These are phyloP conservation scores for Ormosia emarginata DNA, from an alignment of 306 rosid species.

Conservation along the genomic window DNA sequence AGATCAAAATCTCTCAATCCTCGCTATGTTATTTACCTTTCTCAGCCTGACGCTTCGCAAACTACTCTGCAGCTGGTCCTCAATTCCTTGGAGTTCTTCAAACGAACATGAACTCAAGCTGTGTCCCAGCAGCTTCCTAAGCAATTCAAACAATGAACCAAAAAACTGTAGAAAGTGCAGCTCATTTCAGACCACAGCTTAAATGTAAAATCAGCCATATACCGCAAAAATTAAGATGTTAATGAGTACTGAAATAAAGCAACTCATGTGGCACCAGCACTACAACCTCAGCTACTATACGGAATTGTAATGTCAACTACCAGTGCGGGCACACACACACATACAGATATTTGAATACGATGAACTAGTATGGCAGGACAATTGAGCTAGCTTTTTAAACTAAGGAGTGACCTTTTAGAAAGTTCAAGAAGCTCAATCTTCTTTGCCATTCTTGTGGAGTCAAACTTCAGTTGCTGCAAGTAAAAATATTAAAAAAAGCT, in stretches of 20 bases:
- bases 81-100: conserved; percentile 45
- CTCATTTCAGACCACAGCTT: too few species aligned
- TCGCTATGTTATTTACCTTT: conserved; percentile 39
- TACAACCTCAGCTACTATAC: not conserved
- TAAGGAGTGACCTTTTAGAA: conserved; percentile 45
- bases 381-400: not conserved
- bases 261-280: not conserved
- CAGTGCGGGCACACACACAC: not conserved
- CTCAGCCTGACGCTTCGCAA: conserved; percentile 37
- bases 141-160: not conserved
- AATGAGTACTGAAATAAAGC: too few species aligned
- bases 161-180: not conserved
- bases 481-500: not conserved
- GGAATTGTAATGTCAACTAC: not conserved
- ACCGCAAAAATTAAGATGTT: too few species aligned
- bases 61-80: conserved; percentile 44
- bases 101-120: conserved; percentile 40
- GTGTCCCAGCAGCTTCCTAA: conserved; percentile 63
- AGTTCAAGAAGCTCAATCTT: conserved; percentile 53
- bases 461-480: conserved; percentile 56
- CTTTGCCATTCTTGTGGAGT: conserved; percentile 34
- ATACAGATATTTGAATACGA: not conserved
- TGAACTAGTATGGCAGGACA: not conserved
- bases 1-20: not conserved
- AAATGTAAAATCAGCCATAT: not conserved